Conservation (phyloP, 805 yeast species). For the Hanseniaspora valbyensis region DNA sequence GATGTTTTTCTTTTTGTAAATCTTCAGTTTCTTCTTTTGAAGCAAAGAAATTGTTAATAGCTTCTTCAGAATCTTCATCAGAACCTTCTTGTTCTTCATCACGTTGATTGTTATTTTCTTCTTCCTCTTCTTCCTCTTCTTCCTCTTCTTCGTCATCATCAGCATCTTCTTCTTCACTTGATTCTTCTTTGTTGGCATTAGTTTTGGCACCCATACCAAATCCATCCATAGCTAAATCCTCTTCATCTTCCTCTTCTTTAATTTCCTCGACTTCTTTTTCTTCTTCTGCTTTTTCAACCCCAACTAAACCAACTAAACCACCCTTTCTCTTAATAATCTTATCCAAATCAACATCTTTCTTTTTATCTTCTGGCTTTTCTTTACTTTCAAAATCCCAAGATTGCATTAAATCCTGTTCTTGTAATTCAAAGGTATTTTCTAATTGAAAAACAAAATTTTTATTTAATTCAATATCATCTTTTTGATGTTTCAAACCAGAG, state of each 20-base stretch:
- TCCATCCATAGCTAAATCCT: conserved; percentile 32
- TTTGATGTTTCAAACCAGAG: conserved; percentile 26
- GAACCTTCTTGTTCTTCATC: conserved; percentile 18
- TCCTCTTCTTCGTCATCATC: conserved; percentile 22
- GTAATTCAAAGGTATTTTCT: conserved; percentile 43
- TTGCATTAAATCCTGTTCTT: conserved; percentile 35
- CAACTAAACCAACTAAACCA: conserved; percentile 50
- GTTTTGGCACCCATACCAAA: conserved; percentile 32
- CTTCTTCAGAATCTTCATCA: conserved; percentile 50
- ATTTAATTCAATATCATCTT: conserved; percentile 39
- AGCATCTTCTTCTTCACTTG: conserved; percentile 29
- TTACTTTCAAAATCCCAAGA: conserved; percentile 77
- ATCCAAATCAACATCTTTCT: conserved; percentile 71
- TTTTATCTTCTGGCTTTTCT: conserved; percentile 19
- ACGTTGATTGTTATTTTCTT: conserved; percentile 20
- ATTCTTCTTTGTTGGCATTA: conserved; percentile 20
- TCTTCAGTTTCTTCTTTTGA: conserved; percentile 43
- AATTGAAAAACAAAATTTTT: conserved; percentile 63
- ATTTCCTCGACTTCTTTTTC: conserved; percentile 34
- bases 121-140: conserved; percentile 19
- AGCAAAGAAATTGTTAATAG: conserved; percentile 68
- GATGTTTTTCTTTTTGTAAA: conserved; percentile 43
- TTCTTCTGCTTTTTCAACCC: conserved; percentile 35
- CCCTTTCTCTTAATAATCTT: conserved; percentile 80
- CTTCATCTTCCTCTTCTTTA: conserved; percentile 27